phyloP scores from a whole-genome alignment of 2,329 filamentous ascomycete genomes.

The Epichloe baconii region DNA sequence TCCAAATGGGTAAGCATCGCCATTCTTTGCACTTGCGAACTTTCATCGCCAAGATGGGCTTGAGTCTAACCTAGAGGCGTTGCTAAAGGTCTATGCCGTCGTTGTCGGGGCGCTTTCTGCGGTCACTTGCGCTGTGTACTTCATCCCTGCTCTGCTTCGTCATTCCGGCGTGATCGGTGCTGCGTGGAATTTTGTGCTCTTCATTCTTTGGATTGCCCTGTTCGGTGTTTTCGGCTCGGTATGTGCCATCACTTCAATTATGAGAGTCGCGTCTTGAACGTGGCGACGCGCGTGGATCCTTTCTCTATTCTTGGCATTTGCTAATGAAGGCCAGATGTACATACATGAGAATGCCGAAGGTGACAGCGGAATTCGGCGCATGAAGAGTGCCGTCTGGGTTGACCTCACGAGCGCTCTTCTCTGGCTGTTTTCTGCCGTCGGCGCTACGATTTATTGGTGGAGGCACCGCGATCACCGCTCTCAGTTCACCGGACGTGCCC shows the following conservation, averaged over 20 bases:
- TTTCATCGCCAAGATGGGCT: background rate
- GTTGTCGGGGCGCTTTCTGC: constrained; percentile 54
- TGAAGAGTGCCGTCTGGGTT: constrained; percentile 82
- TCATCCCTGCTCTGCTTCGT: constrained; percentile 47
- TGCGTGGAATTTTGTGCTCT: constrained; percentile 58
- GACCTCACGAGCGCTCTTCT: constrained; percentile 62
- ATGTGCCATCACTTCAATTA: constrained; percentile 7
- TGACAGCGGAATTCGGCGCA: constrained; percentile 50
- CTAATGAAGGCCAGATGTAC: constrained; percentile 40
- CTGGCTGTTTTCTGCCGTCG: constrained; percentile 55
- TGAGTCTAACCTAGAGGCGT: constrained; percentile 1
- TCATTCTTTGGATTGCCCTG: constrained; percentile 66
- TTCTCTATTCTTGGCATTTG: background rate
- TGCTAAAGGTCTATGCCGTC: constrained; percentile 52
- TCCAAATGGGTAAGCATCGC: constrained; percentile 53
- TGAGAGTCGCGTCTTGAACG: background rate
- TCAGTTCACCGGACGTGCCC: constrained; percentile 47
- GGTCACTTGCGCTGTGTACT: constrained; percentile 50
- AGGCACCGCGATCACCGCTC: constrained; percentile 36
- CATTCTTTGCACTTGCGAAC: background rate
- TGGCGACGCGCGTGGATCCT: background rate
- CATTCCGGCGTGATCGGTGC: constrained; percentile 38
- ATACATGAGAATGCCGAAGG: constrained; percentile 55
- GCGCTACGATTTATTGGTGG: constrained; percentile 45
- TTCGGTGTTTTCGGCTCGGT: constrained; percentile 73